Conservation (phyloP, 192 early-diverging fungal genomes). For the Thoreauomyces humboldtii region DNA sequence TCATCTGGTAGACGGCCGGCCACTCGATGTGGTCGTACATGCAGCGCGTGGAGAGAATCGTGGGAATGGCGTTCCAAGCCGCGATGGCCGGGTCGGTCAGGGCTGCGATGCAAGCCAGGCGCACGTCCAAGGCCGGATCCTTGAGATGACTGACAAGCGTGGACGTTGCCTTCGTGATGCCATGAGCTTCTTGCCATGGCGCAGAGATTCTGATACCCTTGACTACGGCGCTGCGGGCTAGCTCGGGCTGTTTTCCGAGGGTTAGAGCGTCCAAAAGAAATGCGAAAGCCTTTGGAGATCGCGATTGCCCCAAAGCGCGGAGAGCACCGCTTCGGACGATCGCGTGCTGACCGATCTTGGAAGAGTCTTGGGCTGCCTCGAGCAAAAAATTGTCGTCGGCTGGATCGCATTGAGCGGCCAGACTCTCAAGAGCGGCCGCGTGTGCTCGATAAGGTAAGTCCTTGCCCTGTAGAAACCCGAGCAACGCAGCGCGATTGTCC, state of each 20-base stretch:
- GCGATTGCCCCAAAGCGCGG: slow-evolving; percentile 39
- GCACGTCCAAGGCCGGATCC: slow-evolving; percentile 8
- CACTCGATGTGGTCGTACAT: slow-evolving; percentile 24
- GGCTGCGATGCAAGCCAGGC: slow-evolving; percentile 7
- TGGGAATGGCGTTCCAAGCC: slow-evolving; percentile 4
- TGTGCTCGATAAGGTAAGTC: slow-evolving; percentile 19
- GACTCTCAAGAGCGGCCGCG: slow-evolving; percentile 26
- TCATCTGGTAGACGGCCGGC: not conserved
- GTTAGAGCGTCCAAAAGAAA: slow-evolving; percentile 27
- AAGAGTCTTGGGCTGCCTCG: slow-evolving; percentile 31
- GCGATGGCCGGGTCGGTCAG: slow-evolving; percentile 9
- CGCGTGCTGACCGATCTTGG: slow-evolving; percentile 39
- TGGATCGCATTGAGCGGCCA: slow-evolving; percentile 46
- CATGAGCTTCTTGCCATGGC: slow-evolving; percentile 17
- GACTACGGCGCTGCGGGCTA: slow-evolving; percentile 18
- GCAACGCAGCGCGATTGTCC: slow-evolving; percentile 33
- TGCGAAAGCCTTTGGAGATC: slow-evolving; percentile 35
- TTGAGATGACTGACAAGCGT: slow-evolving; percentile 10
- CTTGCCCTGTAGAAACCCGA: slow-evolving; percentile 25
- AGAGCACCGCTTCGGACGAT: slow-evolving; percentile 39
- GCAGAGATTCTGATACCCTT: slow-evolving; percentile 17
- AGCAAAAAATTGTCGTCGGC: slow-evolving; percentile 42
- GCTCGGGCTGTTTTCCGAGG: slow-evolving; percentile 21
- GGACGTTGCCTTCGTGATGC: slow-evolving; percentile 4
- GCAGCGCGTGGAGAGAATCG: not conserved